These are phyloP conservation scores for Gossypium raimondii DNA, from an alignment of 345 rosid genomes.

Conservation along the genomic window DNA sequence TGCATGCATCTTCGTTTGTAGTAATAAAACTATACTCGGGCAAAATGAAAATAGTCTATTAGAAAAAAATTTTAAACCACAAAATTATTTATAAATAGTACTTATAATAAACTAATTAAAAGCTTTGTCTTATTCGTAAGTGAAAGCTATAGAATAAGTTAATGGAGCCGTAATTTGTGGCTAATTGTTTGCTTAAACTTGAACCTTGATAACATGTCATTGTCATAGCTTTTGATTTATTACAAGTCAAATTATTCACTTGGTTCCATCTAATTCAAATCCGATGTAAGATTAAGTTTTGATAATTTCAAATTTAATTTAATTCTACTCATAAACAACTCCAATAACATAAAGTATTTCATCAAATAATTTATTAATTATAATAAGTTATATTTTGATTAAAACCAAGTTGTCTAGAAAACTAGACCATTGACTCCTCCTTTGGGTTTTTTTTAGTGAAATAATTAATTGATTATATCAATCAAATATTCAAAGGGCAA, in stretches of 20 bases:
- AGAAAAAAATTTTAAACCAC: too few relatives aligned
- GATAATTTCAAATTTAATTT: too few relatives aligned
- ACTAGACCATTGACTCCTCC: neutral
- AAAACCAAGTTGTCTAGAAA: neutral
- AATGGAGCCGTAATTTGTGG: constrained; percentile 19
- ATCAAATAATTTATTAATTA: neutral
- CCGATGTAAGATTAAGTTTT: too few relatives aligned
- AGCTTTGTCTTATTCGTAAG: neutral
- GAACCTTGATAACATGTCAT: neutral
- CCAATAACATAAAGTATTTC: too few relatives aligned
- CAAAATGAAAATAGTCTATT: too few relatives aligned
- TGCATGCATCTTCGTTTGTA: too few relatives aligned
- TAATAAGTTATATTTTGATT: neutral
- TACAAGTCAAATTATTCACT: neutral
- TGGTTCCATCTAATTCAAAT: neutral
- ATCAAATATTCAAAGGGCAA: neutral
- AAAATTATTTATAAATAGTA: neutral
- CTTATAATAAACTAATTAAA: neutral
- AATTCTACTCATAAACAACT: too few relatives aligned
- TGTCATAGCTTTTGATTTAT: neutral
- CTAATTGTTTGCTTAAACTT: constrained; percentile 14
- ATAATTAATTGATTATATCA: neutral
- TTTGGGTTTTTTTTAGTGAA: neutral
- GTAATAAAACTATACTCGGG: too few relatives aligned
- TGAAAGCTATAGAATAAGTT: neutral